Conservation (phyloP, 345 rosid genomes). For the Salix udensis region DNA sequence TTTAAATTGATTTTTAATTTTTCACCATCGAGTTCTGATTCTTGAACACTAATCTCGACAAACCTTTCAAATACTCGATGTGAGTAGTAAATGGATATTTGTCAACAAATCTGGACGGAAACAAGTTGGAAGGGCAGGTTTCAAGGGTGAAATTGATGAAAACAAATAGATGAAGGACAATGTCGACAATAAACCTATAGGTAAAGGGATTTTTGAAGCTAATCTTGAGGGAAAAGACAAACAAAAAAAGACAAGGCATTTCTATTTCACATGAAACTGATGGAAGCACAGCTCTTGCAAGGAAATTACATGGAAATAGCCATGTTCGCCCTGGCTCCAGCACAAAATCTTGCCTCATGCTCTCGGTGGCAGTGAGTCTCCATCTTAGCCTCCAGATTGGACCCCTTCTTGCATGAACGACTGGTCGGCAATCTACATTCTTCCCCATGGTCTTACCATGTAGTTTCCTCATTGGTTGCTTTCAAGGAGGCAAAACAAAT, state of each 20-base stretch:
- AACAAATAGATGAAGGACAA: too few species aligned
- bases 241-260: neutral
- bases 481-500: too few species aligned
- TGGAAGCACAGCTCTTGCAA: neutral
- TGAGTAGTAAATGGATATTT: too few species aligned
- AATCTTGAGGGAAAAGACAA: too few species aligned
- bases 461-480: neutral
- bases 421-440: neutral
- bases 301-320: neutral
- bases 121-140: neutral
- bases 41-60: neutral
- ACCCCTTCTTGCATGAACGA: neutral
- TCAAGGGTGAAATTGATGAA: neutral
- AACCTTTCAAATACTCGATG: neutral
- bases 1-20: neutral
- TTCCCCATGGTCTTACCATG: neutral
- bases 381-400: neutral
- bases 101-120: neutral
- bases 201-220: too few species aligned
- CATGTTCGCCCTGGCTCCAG: neutral
- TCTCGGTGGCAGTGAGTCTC: neutral
- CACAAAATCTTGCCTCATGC: neutral
- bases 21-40: neutral
- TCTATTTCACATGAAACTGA: too few species aligned
- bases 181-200: too few species aligned